These are phyloP conservation scores for Lomentospora prolificans DNA, from an alignment of 2,329 filamentous ascomycete species.

Conservation along the genomic window DNA sequence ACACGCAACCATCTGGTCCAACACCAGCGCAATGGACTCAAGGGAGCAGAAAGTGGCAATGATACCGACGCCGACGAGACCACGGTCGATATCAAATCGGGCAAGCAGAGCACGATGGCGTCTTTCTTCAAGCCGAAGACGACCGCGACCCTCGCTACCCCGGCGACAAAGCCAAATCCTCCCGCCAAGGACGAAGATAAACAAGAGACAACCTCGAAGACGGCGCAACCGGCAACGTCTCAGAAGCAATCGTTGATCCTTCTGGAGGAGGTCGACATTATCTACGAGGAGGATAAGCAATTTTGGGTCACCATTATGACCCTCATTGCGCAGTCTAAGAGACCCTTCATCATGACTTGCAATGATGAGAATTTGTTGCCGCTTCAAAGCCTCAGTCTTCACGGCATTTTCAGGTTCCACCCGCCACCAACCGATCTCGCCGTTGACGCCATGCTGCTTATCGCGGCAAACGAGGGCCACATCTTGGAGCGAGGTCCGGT, in stretches of 20 bases:
- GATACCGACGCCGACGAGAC: conserved; percentile 21
- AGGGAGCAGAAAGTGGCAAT: conserved; percentile 18
- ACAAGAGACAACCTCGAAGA: conserved; percentile 15
- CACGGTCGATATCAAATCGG: conserved; percentile 48
- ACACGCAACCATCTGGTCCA: conserved; percentile 84
- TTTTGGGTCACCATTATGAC: conserved; percentile 80
- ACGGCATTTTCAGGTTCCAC: conserved; percentile 73
- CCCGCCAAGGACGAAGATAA: conserved; percentile 14
- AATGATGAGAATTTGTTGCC: conserved; percentile 83
- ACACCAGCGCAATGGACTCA: conserved; percentile 27
- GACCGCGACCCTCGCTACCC: conserved; percentile 17
- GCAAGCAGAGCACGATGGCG: conserved; percentile 69
- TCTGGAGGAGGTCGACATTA: conserved; percentile 83
- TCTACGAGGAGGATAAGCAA: conserved; percentile 92
- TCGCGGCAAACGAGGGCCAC: conserved; percentile 87
- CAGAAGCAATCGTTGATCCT: conserved; percentile 94
- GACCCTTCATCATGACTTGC: conserved; percentile 91
- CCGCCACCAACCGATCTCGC: conserved; percentile 57
- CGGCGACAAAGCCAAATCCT: conserved; percentile 19
- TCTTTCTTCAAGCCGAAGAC: conserved; percentile 63
- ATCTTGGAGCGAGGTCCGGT: conserved; percentile 59
- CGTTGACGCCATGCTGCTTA: conserved; percentile 68
- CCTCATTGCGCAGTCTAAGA: conserved; percentile 74
- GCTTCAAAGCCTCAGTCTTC: conserved; percentile 60
- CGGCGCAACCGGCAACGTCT: conserved; percentile 25